A percentile compares a stretch with the other conserved stretches of the same genome.
phyloP scores from a whole-genome alignment of 768 basidiomycete genomes.

The Candolleomyces eurysporus region DNA sequence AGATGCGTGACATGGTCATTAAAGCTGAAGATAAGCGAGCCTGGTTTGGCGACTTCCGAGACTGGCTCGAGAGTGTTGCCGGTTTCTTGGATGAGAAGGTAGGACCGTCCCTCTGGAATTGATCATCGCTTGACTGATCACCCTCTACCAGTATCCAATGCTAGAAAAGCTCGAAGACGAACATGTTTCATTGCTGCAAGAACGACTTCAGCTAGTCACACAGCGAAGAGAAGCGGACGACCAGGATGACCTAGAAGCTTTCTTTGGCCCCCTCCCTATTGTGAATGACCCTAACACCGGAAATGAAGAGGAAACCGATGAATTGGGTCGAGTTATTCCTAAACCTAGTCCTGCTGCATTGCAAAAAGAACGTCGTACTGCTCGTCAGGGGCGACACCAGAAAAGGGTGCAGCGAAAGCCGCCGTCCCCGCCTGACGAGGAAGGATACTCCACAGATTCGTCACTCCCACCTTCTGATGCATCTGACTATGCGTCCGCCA shows the following conservation, averaged over 20 bases:
- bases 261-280: slow-evolving; percentile 55
- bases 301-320: slow-evolving; percentile 50
- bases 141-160: slow-evolving; percentile 58
- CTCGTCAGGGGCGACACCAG: slow-evolving; percentile 55
- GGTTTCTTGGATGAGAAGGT: slow-evolving; percentile 91
- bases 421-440: slow-evolving; percentile 43
- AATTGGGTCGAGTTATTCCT: slow-evolving; percentile 54
- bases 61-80: slow-evolving; percentile 81
- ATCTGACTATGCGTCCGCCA: slow-evolving; percentile 65
- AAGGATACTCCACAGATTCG: slow-evolving; percentile 88
- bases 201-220: slow-evolving; percentile 66
- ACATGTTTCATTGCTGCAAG: slow-evolving; percentile 67
- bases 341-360: slow-evolving; percentile 42
- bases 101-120: slow-evolving; percentile 6
- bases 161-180: slow-evolving; percentile 80
- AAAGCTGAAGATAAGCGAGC: slow-evolving; percentile 74
- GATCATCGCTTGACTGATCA: background rate
- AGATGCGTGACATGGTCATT: slow-evolving; percentile 73
- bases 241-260: slow-evolving; percentile 71
- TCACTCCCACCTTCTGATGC: slow-evolving; percentile 65
- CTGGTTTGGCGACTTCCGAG: slow-evolving; percentile 77
- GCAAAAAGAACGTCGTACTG: slow-evolving; percentile 55
- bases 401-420: slow-evolving; percentile 33
- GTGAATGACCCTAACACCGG: slow-evolving; percentile 8
- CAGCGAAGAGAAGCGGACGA: slow-evolving; percentile 74